Base-by-base conservation (phyloP, 352 stramenopile species). In the Globisporangium carolinianum region DNA sequence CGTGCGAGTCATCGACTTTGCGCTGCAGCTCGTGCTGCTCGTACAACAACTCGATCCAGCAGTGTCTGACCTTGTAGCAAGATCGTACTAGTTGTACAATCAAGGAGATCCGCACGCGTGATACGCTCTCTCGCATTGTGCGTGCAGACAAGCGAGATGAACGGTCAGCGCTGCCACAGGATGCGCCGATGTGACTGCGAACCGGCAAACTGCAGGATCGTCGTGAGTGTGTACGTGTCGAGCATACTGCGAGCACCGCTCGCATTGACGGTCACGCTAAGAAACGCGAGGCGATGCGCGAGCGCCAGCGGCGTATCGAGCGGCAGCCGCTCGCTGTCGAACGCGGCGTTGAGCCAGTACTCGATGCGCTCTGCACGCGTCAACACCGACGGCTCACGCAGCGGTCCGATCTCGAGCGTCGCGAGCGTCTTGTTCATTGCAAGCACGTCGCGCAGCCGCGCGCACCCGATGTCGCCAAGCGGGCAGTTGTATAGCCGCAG, bases 361-460 rank as follows among this genome's bases (percentile, higher is more conserved):
- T 11, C 6, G 14, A 6, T 24, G 45, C 47, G 15, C 8, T 47
- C 32, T 4, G 15, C 17, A 7, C 5, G 11, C 6, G 39, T 43
- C 9, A 42, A 17, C 53, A 14, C 41, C 1, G 15, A 9, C 11
- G 24, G 14, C 1, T 43, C 43, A 32, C 32, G 5, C 35, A 41
- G 11, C 38, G 52, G 4, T 6, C 37, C 54, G 35, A 63, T 38
- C 46, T 63, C 58, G 36, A 63, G 52, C n/a, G 9, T 35, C 12
- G 17, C 32, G 6, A 63, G 35, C 12, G 37, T 58, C n/a, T 53
- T 53, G 51, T 63, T 63, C 2, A 37, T 10, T 4, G 9, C 15
- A n/a, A 57, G 51, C 11, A 14, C 18, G 18, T 39, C 7, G 39
- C 38, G 50, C 15, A 62, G 41, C 42, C 18, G 41, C 36, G 8